Percentiles rank a stretch among this genome's conserved stretches.
Conservation (phyloP, 345 rosid genomes). For the Hibiscus mutabilis region DNA sequence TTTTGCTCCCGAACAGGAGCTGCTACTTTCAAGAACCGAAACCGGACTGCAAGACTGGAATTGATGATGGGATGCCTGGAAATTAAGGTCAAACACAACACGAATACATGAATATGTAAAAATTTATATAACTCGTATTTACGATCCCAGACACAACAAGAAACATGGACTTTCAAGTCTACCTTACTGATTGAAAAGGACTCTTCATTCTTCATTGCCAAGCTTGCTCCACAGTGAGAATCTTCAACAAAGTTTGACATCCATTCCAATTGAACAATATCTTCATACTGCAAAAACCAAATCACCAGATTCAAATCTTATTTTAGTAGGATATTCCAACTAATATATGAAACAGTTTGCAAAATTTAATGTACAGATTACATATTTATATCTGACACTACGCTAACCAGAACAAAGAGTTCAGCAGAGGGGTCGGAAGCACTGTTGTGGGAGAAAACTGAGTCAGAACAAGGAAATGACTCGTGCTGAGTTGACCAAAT, state of each 20-base stretch:
- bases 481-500: conserved; percentile 64
- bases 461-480: conserved; percentile 56
- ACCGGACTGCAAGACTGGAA: conserved; percentile 77
- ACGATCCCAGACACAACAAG: not conserved
- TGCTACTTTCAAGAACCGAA: conserved; percentile 92
- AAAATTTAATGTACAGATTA: no score
- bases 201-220: conserved; percentile 43
- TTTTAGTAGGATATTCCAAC: not conserved
- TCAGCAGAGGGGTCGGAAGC: conserved; percentile 68
- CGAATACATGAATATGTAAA: no score
- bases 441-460: conserved; percentile 51
- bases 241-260: conserved; percentile 69
- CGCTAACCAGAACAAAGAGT: conserved; percentile 84
- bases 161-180: not conserved
- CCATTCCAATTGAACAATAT: conserved; percentile 84
- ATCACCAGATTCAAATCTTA: not conserved
- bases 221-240: conserved; percentile 69
- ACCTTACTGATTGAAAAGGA: conserved; percentile 26
- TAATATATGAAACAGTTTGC: no score
- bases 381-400: not conserved
- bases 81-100: not conserved
- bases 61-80: conserved; percentile 19
- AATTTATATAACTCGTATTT: no score
- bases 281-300: conserved; percentile 59
- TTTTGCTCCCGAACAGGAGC: conserved; percentile 61